Evolutionary conservation across 371 early-diverging fungal species (phyloP).

Genomic region (Aphelidium insulamus): DNA sequence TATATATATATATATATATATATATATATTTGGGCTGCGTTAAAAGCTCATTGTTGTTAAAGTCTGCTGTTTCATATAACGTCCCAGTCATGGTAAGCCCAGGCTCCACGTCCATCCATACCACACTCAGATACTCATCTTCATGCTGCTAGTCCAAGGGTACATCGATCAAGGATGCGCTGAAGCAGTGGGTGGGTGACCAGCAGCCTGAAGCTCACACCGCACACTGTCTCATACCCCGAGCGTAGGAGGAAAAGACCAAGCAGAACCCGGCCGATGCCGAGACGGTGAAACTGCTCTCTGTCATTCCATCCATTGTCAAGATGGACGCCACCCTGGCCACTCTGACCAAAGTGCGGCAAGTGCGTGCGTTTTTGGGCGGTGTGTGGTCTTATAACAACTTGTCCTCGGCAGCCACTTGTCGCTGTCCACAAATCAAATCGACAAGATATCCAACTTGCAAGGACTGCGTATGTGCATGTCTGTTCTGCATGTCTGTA

Average conservation of each 20-base stretch:
- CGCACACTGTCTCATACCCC: neutral
- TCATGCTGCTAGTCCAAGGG: conserved; percentile 27
- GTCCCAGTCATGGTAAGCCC: too few species aligned
- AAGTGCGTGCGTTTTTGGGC: neutral
- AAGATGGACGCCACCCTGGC: conserved; percentile 23
- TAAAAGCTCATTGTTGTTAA: too few species aligned
- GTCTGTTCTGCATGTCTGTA: neutral
- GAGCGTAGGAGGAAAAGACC: conserved; percentile 17
- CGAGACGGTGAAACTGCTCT: conserved; percentile 14
- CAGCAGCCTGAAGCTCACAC: neutral
- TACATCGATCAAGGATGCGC: conserved; percentile 20
- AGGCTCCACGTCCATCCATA: too few species aligned
- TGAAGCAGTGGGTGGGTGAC: conserved; percentile 18
- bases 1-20: too few species aligned
- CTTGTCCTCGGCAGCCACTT: conserved; percentile 11
- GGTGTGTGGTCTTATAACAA: neutral
- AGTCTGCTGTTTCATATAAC: too few species aligned
- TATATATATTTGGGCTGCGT: too few species aligned
- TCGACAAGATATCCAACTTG: conserved; percentile 24
- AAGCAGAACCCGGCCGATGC: conserved; percentile 14
- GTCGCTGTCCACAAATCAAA: conserved; percentile 18
- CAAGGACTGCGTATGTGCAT: conserved; percentile 16
- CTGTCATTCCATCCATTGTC: conserved; percentile 17
- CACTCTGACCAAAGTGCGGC: conserved; percentile 16
- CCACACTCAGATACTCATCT: too few species aligned